Base-by-base conservation (phyloP, 2,329 filamentous ascomycete species). In the Phialocephala subalpina region DNA sequence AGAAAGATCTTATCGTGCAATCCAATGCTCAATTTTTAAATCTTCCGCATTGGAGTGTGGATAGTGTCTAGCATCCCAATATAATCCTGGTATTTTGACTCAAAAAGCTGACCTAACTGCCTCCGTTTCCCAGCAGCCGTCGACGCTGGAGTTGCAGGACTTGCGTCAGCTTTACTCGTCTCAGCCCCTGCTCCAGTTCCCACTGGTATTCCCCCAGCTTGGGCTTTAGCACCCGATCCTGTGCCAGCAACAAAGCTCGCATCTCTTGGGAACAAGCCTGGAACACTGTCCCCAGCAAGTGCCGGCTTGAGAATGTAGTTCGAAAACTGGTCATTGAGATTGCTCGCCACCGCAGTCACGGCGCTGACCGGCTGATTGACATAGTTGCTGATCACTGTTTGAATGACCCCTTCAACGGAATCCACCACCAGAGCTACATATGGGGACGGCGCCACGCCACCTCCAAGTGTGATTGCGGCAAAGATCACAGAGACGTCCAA, bases 61-160 rank as follows among this genome's bases (percentile, higher is more conserved):
- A 45, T 16, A 45, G 40, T 45, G 40, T 45, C 40, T 45, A 45
- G 40, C 40, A 45, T 45, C 40, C 40, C 40, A 45, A 45, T 20
- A n/a, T 45, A 45, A 12, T 45, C 40, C 18, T 45, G 40, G 18
- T 45, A 45, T n/a, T 45, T 45, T 45, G 40, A 45, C 40, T 45
- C 9, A 45, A 45, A 45, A 45, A 45, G 18, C 40, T 45, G 40
- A 45, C 40, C 40, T 5, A 45, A 20, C 40, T 45, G 40, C 40
- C 40, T 45, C 40, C 40, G 40, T 45, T 45, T 20, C 18, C 40
- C 40, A 14, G 40, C 40, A 14, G 40, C 8, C 18, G 40, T 45
- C 40, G 18, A n/a, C 40, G 40, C 18, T 20, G 40, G 18, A 45
- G 40, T 45, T 20, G 40, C 9, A 20, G 18, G 9, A n/a, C 40